Percentiles rank a stretch among this genome's conserved stretches.
phyloP scores from a whole-genome alignment of 2,329 filamentous ascomycete species.

The Curvularia verruculosa region DNA sequence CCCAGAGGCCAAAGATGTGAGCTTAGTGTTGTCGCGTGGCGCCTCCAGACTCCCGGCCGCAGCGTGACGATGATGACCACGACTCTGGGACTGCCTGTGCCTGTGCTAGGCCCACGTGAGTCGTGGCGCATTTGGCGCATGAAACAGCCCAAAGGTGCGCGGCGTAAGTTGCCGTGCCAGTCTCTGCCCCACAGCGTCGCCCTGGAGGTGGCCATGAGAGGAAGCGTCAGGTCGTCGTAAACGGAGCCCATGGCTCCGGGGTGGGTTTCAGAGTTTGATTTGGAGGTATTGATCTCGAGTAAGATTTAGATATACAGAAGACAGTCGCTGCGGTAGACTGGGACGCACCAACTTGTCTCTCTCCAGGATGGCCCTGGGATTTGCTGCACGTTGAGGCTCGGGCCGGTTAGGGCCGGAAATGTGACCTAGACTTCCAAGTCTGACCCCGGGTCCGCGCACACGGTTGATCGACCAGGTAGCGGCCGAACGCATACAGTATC shows the following conservation, averaged over 20 bases:
- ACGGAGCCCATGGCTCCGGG: slow-evolving; percentile 11
- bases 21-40: slow-evolving; percentile 18
- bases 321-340: slow-evolving; percentile 19
- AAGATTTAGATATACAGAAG: slow-evolving; percentile 9
- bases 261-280: slow-evolving; percentile 11
- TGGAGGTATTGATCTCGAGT: background rate
- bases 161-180: slow-evolving; percentile 10
- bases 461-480: slow-evolving; percentile 41
- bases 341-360: slow-evolving; percentile 7
- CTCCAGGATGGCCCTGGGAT: slow-evolving; percentile 23
- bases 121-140: slow-evolving; percentile 16
- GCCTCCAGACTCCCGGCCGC: slow-evolving; percentile 13
- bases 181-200: slow-evolving; percentile 6
- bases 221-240: slow-evolving; percentile 9
- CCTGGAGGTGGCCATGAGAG: slow-evolving; percentile 4
- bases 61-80: slow-evolving; percentile 15
- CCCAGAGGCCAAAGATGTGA: slow-evolving; percentile 18
- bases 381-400: slow-evolving; percentile 37
- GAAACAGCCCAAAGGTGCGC: slow-evolving; percentile 9
- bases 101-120: slow-evolving; percentile 14
- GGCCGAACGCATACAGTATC: slow-evolving; percentile 25
- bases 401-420: slow-evolving; percentile 40
- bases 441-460: slow-evolving; percentile 22
- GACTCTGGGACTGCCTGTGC: slow-evolving; percentile 17
- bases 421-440: slow-evolving; percentile 26